Percentiles rank a stretch among this genome's conserved stretches.
Conservation (phyloP, 2,329 filamentous ascomycete genomes). For the Beauveria sp. region DNA sequence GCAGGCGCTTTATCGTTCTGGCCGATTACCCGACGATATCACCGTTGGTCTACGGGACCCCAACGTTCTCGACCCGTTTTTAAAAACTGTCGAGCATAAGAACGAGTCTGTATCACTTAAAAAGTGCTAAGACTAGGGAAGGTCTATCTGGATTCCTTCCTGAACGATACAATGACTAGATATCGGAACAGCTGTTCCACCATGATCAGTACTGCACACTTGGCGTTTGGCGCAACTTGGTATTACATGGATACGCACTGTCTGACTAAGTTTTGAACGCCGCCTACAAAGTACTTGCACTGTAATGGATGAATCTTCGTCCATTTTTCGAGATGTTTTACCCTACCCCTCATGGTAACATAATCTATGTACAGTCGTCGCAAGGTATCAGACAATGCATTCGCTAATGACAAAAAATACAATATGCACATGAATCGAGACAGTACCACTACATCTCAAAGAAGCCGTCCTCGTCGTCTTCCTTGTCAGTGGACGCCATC, state of each 20-base stretch:
- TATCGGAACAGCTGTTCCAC: neutral
- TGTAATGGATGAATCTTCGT: neutral
- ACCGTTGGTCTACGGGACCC: conserved; percentile 72
- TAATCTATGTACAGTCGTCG: neutral
- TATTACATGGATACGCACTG: neutral
- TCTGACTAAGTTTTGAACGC: neutral
- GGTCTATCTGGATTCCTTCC: too few relatives aligned
- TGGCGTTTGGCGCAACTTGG: neutral
- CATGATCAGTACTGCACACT: neutral
- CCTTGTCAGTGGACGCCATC: conserved; percentile 27
- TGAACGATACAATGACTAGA: neutral
- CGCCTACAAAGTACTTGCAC: too few relatives aligned
- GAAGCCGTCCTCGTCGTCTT: conserved; percentile 46
- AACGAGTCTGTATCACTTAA: conserved; percentile 39
- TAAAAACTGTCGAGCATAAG: conserved; percentile 63
- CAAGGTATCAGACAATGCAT: neutral
- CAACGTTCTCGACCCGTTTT: conserved; percentile 61
- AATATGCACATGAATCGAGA: neutral
- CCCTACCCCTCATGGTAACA: neutral
- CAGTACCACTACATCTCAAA: conserved; percentile 34
- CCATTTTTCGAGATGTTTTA: neutral
- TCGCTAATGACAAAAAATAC: conserved; percentile 6
- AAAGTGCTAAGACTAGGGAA: neutral
- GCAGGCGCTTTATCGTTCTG: conserved; percentile 42
- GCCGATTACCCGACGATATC: conserved; percentile 59